Evolutionary conservation across 2,329 filamentous ascomycete species (phyloP).

Genomic region (Xylaria hypoxylon): DNA sequence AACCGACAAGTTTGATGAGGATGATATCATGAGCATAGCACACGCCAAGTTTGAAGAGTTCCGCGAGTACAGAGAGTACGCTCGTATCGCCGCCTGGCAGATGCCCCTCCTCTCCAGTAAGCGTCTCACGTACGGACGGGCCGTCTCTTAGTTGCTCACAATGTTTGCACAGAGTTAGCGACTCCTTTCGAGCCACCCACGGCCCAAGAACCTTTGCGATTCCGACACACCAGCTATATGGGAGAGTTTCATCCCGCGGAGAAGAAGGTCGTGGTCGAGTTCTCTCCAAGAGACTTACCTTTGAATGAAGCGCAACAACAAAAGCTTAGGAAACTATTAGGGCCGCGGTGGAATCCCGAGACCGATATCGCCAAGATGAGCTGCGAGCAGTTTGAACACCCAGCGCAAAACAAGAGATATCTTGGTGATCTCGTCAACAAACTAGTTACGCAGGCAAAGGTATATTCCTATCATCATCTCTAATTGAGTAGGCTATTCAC

Average conservation of each 20-base stretch:
- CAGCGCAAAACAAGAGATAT: slow-evolving; percentile 97
- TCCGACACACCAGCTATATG: slow-evolving; percentile 97
- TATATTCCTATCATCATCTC: slow-evolving; percentile 26
- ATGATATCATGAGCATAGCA: slow-evolving; percentile 85
- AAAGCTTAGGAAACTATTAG: slow-evolving; percentile 90
- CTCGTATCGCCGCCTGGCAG: slow-evolving; percentile 90
- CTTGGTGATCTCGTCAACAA: slow-evolving; percentile 81
- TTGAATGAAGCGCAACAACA: slow-evolving; percentile 74
- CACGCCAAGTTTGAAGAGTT: slow-evolving; percentile 91
- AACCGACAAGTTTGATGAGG: slow-evolving; percentile 74
- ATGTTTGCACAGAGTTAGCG: slow-evolving; percentile 74
- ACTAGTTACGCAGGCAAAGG: slow-evolving; percentile 79
- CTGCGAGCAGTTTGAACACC: slow-evolving; percentile 86
- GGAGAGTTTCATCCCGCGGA: slow-evolving; percentile 92
- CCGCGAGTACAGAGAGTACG: slow-evolving; percentile 88
- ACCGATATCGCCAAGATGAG: slow-evolving; percentile 88
- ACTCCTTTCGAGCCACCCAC: slow-evolving; percentile 82
- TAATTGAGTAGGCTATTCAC: not conserved
- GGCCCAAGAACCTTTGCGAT: slow-evolving; percentile 79
- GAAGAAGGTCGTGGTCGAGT: slow-evolving; percentile 94
- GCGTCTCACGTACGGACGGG: slow-evolving; percentile 53
- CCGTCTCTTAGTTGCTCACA: slow-evolving; percentile 9
- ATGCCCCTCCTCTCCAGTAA: slow-evolving; percentile 90
- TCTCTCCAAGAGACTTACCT: slow-evolving; percentile 78
- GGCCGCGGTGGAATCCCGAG: slow-evolving; percentile 87